Base-by-base conservation (phyloP, 139 green algal species). In the Coelastrella sp. region DNA sequence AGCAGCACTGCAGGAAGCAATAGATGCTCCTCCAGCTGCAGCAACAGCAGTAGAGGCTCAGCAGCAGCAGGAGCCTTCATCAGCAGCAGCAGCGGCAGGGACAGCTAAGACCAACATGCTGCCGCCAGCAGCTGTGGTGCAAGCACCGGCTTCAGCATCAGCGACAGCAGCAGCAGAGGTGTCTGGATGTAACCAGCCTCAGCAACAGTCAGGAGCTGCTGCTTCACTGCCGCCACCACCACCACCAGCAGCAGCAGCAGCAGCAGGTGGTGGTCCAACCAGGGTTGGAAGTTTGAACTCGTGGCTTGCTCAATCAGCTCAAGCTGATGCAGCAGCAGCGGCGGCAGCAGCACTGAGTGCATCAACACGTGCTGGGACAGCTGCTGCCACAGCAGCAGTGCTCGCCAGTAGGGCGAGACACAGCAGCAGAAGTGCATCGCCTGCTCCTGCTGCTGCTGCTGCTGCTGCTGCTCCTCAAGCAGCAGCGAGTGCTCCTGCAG, bases 271-370 rank as follows among this genome's bases (percentile, higher is more conserved):
- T 35, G 61, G 24, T 25, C 61, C 82, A 17, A 11, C 63, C 5
- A n/a, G 82, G 7, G 82, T 87, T 63, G 61, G 61, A 19, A 87
- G 82, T 61, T 66, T 87, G 35, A 87, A 56, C 63, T 60, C 20
- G 0, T 87, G 82, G 82, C 82, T 87, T 68, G 78, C 78, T 20
- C 14, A 35, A 24, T 8, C 78, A 84, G 56, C 49, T 68, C 27
- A 49, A 84, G 25, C 25, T 25, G 9, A 11, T 15, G 19, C 35
- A 35, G 78, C 78, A 63, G 78, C 78, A 63, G 56, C 24, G 61
- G 24, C 74, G 10, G 74, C 74, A 59, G 78, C 78, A 84, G 12
- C 17, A 68, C 27, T 19, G 22, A 8, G 19, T 61, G 27, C 7
- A 82, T 6, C 25, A 10, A 3, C 14, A 49, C 9, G 9, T 57